A percentile compares a stretch with the other conserved stretches of the same genome.
phyloP scores from a whole-genome alignment of 345 rosid species.

The Salix purpurea region DNA sequence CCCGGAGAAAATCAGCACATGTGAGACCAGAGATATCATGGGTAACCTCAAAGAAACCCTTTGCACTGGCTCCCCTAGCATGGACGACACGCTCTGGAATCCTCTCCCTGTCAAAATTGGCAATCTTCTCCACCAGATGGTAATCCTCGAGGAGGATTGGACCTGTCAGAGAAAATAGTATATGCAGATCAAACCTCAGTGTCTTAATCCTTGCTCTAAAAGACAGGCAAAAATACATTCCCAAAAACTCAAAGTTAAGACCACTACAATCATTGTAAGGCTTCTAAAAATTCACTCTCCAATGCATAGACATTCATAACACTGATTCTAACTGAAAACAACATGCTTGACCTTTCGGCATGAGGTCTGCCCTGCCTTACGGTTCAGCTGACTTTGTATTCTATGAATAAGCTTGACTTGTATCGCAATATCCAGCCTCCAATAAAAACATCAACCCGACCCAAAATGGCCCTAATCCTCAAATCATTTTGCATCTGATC shows the following conservation, averaged over 20 bases:
- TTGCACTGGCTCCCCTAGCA: slow-evolving; percentile 97
- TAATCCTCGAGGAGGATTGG: slow-evolving; percentile 96
- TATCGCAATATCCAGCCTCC: neutral
- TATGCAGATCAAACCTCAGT: neutral
- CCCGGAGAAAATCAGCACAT: slow-evolving; percentile 93
- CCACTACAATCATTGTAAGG: neutral
- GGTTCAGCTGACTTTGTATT: neutral
- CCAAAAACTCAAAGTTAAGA: neutral
- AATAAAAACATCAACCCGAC: neutral
- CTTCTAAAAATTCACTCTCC: neutral
- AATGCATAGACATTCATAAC: neutral
- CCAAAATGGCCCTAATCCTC: neutral
- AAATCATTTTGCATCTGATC: neutral
- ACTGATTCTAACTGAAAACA: too few relatives aligned
- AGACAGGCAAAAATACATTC: neutral
- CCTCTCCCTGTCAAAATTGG: slow-evolving; percentile 88
- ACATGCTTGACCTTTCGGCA: neutral
- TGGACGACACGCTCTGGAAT: slow-evolving; percentile 99
- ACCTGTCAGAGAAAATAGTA: slow-evolving; percentile 36
- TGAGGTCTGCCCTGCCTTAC: neutral
- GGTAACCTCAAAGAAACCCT: slow-evolving; percentile 97
- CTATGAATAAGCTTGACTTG: neutral
- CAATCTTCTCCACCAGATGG: slow-evolving; percentile 85
- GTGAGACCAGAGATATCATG: slow-evolving; percentile 73
- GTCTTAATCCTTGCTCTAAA: neutral